phyloP scores from a whole-genome alignment of 768 basidiomycete species.

The Mycena floridula region DNA sequence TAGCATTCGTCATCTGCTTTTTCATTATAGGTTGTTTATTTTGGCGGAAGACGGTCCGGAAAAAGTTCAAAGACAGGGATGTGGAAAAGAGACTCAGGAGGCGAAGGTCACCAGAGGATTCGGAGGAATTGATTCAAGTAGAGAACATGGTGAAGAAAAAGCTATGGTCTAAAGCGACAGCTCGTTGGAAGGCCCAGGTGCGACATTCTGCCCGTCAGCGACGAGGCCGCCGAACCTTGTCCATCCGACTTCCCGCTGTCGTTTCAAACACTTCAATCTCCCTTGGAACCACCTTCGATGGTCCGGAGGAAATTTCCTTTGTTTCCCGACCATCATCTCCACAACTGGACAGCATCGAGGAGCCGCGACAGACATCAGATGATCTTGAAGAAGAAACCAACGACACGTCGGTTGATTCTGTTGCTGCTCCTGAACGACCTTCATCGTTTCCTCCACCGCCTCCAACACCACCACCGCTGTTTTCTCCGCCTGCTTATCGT shows the following conservation, averaged over 20 bases:
- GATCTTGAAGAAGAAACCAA: too few relatives aligned
- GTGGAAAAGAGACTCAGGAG: conserved; percentile 39
- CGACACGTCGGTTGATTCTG: too few relatives aligned
- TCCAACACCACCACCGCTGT: too few relatives aligned
- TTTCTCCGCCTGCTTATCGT: conserved; percentile 45
- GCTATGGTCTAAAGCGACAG: conserved; percentile 59
- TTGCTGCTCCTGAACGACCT: not conserved
- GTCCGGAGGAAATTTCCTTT: too few relatives aligned
- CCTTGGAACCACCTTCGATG: too few relatives aligned
- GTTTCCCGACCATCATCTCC: too few relatives aligned
- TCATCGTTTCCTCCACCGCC: not conserved
- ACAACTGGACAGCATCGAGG: too few relatives aligned
- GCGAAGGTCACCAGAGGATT: conserved; percentile 20
- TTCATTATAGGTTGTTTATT: conserved; percentile 59
- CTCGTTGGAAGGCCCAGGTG: conserved; percentile 63
- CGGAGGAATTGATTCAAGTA: conserved; percentile 28
- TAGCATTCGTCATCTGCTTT: conserved; percentile 54
- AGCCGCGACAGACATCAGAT: too few relatives aligned
- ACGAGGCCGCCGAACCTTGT: conserved; percentile 31
- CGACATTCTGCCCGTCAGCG: conserved; percentile 58
- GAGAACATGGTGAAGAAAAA: conserved; percentile 47
- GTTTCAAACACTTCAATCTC: too few relatives aligned
- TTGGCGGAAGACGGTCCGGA: conserved; percentile 44
- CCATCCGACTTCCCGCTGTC: too few relatives aligned
- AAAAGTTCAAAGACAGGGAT: conserved; percentile 32